Percentiles rank a stretch among this genome's conserved stretches.
Evolutionary conservation across 371 early-diverging fungal species (phyloP).

Genomic region (Saksenaea oblongispora): DNA sequence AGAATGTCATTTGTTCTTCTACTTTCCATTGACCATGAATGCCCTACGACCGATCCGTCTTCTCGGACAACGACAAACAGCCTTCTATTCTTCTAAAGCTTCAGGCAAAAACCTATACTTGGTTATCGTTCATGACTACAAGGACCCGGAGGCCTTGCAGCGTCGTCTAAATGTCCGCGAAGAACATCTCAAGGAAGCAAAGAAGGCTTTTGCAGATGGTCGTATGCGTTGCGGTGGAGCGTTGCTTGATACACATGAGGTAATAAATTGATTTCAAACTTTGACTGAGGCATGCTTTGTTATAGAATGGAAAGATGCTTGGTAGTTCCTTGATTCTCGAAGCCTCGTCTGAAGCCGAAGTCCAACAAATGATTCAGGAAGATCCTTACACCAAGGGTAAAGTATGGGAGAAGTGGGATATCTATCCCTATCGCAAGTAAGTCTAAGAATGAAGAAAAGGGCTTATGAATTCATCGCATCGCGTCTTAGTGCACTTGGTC

Average conservation of each 20-base stretch:
- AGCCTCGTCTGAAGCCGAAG: conserved; percentile 44
- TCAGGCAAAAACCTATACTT: conserved; percentile 14
- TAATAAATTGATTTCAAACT: too few species aligned
- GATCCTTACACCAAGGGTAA: conserved; percentile 57
- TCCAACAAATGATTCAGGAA: conserved; percentile 32
- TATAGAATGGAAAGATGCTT: conserved; percentile 46
- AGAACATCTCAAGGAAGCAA: conserved; percentile 15
- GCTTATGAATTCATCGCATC: neutral
- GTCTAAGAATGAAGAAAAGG: neutral
- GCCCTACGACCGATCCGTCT: neutral
- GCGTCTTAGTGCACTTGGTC: too few species aligned
- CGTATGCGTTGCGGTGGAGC: conserved; percentile 16
- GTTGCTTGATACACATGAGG: conserved; percentile 18
- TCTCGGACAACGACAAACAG: neutral
- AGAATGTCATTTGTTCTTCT: neutral
- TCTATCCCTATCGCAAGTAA: conserved; percentile 41
- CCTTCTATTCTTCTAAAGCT: neutral
- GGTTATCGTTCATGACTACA: conserved; percentile 18
- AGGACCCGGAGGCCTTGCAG: conserved; percentile 10
- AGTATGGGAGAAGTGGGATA: conserved; percentile 56
- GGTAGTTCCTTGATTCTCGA: conserved; percentile 56
- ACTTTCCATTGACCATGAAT: neutral
- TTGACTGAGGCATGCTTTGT: too few species aligned
- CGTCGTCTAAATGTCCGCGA: conserved; percentile 18
- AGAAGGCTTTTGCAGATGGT: neutral